phyloP scores from a whole-genome alignment of 371 early-diverging fungal genomes.

The Scutellospora calospora region DNA sequence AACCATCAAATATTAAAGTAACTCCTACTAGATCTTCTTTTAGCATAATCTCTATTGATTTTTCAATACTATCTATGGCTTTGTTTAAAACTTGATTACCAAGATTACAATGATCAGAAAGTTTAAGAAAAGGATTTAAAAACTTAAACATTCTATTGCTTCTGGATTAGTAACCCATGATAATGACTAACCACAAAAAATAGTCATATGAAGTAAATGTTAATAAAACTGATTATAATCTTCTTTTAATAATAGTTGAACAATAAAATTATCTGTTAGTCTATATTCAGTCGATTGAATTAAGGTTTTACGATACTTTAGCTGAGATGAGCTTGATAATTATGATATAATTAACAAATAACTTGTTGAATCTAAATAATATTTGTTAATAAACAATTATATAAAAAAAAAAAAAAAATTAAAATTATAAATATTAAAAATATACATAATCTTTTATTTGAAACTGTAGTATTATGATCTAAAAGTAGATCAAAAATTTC shows the following conservation, averaged over 20 bases:
- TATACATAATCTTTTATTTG: background rate
- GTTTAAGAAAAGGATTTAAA: constrained; percentile 28
- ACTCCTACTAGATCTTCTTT: constrained; percentile 5
- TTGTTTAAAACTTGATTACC: background rate
- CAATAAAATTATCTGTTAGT: constrained; percentile 29
- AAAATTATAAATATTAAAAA: background rate
- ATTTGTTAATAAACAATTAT: background rate
- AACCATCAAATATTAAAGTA: constrained; percentile 18
- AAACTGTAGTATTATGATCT: background rate
- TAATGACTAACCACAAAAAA: constrained; percentile 20
- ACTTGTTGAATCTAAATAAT: background rate
- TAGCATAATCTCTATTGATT: background rate
- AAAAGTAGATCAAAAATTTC: constrained; percentile 1
- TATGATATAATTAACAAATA: background rate
- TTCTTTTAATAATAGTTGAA: constrained; percentile 1
- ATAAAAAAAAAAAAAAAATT: background rate
- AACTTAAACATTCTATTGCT: constrained; percentile 27
- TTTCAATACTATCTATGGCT: background rate
- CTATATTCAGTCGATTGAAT: background rate
- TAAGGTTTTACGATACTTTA: background rate
- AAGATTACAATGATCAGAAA: background rate
- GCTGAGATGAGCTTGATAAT: background rate
- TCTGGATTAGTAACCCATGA: constrained; percentile 17
- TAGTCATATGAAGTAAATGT: background rate
- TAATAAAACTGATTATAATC: constrained; percentile 10